These are phyloP conservation scores for Lathyrus sativus DNA, from an alignment of 306 rosid species.

Conservation along the genomic window DNA sequence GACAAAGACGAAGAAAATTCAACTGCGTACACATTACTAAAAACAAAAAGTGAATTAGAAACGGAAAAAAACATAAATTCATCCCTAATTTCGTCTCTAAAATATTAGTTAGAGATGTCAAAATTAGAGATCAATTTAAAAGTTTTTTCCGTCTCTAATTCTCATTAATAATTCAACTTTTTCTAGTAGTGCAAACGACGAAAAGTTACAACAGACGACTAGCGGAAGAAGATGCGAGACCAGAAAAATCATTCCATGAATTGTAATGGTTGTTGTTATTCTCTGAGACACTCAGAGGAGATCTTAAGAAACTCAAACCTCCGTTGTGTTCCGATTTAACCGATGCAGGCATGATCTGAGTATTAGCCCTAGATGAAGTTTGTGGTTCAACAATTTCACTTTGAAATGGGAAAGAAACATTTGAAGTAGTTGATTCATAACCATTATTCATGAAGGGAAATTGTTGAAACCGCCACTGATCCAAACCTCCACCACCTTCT, in stretches of 20 bases:
- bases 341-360: conserved; percentile 37
- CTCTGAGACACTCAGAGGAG: conserved; percentile 43
- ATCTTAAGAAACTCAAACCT: conserved; percentile 51
- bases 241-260: conserved; percentile 69
- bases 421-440: conserved; percentile 45
- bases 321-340: conserved; percentile 57
- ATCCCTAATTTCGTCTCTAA: neutral
- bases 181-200: neutral
- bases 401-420: conserved; percentile 52
- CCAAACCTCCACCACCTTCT: conserved; percentile 36
- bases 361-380: conserved; percentile 59
- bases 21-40: neutral
- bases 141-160: neutral
- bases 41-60: neutral
- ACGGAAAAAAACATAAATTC: neutral
- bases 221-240: conserved; percentile 67
- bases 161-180: neutral
- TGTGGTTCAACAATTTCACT: conserved; percentile 33
- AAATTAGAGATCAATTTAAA: conserved; percentile 10
- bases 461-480: conserved; percentile 66
- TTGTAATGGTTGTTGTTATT: conserved; percentile 47
- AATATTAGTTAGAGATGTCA: neutral
- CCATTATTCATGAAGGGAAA: conserved; percentile 60
- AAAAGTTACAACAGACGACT: conserved; percentile 56
- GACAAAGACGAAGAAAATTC: neutral